These are phyloP conservation scores for Zygosaccharomyces rouxii DNA, from an alignment of 805 yeast species.

Conservation along the genomic window DNA sequence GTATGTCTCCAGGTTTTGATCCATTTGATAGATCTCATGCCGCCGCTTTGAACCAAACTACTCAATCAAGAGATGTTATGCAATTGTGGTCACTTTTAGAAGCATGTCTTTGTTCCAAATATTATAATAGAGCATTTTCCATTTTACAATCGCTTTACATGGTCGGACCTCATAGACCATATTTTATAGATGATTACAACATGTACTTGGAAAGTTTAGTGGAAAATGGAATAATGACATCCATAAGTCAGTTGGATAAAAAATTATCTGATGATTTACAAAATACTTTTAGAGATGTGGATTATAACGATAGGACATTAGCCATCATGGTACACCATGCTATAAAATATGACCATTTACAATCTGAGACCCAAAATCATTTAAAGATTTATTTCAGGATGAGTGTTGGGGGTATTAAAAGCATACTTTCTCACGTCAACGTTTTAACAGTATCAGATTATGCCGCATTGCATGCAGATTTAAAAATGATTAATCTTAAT, in stretches of 20 bases:
- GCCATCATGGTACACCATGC: conserved; percentile 56
- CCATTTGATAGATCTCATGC: conserved; percentile 29
- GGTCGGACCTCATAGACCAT: conserved; percentile 39
- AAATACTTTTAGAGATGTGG: conserved; percentile 31
- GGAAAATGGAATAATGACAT: conserved; percentile 18
- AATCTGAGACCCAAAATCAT: conserved; percentile 10
- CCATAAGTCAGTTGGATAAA: conserved; percentile 40
- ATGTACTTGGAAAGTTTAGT: conserved; percentile 44
- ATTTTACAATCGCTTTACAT: conserved; percentile 60
- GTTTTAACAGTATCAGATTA: conserved; percentile 31
- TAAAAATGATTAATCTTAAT: conserved; percentile 32
- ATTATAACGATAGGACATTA: conserved; percentile 52
- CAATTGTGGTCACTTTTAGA: conserved; percentile 75
- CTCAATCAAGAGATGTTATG: conserved; percentile 48
- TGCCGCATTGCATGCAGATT: conserved; percentile 36
- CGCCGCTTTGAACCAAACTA: conserved; percentile 13
- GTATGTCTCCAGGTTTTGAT: conserved; percentile 23
- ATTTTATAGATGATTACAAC: conserved; percentile 64
- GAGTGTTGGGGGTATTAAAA: conserved; percentile 18
- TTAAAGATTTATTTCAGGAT: conserved; percentile 20
- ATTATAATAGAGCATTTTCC: conserved; percentile 64
- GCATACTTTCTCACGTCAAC: conserved; percentile 26
- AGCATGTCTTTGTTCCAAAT: conserved; percentile 64
- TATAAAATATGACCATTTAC: conserved; percentile 14
- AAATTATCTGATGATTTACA: conserved; percentile 42